Evolutionary conservation across 306 rosid genomes (phyloP), one percentile per base, ranked within the genome.

Genomic region (Acacia melanoxylon): DNA sequence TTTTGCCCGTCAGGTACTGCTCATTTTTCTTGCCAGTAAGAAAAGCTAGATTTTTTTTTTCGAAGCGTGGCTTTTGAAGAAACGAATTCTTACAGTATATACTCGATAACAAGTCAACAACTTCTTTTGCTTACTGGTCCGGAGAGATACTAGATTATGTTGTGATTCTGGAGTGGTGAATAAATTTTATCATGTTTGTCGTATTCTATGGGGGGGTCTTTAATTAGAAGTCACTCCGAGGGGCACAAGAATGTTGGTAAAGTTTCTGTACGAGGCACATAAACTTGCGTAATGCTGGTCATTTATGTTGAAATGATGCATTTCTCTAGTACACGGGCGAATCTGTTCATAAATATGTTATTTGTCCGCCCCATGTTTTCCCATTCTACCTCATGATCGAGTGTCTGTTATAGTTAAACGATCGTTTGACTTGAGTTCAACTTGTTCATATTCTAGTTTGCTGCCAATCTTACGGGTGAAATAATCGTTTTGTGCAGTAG

Each of bases 1-100:
- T 88, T 75, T 84, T 93, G 16, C 98, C 97, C 40, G 49, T 86
- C 74, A 89, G 98, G 94, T 93, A 70, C 45, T 42, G 29, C n/a
- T 5, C 1, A 4, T 49, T 14, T 13, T 59, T 11, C 29, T 35
- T 0, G 1, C 25, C 17, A 2, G 16, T 68, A 40, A 25, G 27
- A 35, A 19, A 16, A 0, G 13, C 1, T 3, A 0, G 0, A 33
- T 9, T 40, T 10, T 29, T 6, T 4, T 51, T 51, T 15, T 17
- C 5, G 22, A 19, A 19, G 46, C 46, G 2, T 42, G 46, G 46
- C 46, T 9, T 44, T 19, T 52, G 59, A 29, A 63, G 62, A n/a
- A 58, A 65, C 16, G 35, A 49, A 63, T 45, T 49, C 11, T 20
- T 2, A 24, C 17, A 44, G 40, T 2, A 29, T 49, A 16, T 37